A percentile compares a stretch with the other conserved stretches of the same genome.
Conservation (phyloP, 129 eudicot genomes). For the Lonicera japonica region DNA sequence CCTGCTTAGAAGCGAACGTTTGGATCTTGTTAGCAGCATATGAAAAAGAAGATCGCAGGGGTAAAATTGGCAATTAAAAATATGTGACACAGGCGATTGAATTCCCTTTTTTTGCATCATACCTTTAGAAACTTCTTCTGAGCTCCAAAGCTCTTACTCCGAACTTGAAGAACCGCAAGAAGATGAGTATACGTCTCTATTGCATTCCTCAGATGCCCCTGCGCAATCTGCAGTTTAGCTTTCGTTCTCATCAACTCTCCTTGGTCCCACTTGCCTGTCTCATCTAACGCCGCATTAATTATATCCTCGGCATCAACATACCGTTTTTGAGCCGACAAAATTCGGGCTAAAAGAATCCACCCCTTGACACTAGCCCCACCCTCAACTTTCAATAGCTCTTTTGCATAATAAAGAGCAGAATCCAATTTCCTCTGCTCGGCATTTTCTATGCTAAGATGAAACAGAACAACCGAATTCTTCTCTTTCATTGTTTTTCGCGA, state of each 20-base stretch:
- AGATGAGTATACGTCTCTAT: slow-evolving; percentile 79
- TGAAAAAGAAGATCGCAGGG: too few species aligned
- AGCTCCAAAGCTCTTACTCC: slow-evolving; percentile 48
- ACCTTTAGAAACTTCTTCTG: slow-evolving; percentile 51
- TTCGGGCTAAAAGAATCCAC: slow-evolving; percentile 86
- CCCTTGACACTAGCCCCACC: slow-evolving; percentile 63
- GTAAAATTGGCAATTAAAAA: too few species aligned
- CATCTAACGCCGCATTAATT: slow-evolving; percentile 76
- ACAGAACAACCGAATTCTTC: slow-evolving; percentile 42
- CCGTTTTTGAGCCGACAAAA: slow-evolving; percentile 81
- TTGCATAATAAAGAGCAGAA: slow-evolving; percentile 68
- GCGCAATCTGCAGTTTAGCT: slow-evolving; percentile 76
- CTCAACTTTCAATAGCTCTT: slow-evolving; percentile 57
- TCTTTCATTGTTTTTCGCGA: slow-evolving; percentile 36
- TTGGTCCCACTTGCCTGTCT: slow-evolving; percentile 91
- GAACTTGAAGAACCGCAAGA: slow-evolving; percentile 92
- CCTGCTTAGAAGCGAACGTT: too few species aligned
- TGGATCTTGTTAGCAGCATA: too few species aligned
- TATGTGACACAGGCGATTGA: too few species aligned
- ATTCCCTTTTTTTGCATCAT: too few species aligned
- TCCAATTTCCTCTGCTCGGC: slow-evolving; percentile 91
- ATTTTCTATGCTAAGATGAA: slow-evolving; percentile 63
- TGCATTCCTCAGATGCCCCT: slow-evolving; percentile 53
- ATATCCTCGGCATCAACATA: slow-evolving; percentile 73
- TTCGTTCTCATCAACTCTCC: slow-evolving; percentile 74